Evolutionary conservation across 208 protist species (phyloP).

Genomic region (Leishmania guyanensis): DNA sequence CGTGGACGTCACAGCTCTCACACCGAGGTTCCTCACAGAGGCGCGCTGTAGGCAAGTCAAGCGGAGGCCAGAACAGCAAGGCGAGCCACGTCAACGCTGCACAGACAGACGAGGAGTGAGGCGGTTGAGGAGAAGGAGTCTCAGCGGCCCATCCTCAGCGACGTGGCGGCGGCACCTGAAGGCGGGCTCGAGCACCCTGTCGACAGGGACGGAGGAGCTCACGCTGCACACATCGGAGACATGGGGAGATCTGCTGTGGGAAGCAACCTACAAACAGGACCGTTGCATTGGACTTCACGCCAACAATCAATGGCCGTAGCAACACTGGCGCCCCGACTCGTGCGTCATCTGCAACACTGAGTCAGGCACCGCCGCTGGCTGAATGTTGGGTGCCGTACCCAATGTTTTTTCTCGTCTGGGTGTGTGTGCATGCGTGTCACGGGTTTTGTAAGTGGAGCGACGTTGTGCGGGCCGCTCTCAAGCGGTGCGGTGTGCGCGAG

Average conservation of each 20-base stretch:
- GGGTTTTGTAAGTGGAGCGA: not conserved
- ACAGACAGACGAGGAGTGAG: not conserved
- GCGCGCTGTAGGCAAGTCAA: not conserved
- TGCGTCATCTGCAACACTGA: not conserved
- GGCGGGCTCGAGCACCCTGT: no score
- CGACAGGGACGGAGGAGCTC: no score
- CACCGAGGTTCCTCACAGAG: not conserved
- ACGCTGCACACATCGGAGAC: no score
- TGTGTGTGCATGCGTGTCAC: not conserved
- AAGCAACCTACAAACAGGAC: not conserved
- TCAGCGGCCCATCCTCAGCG: not conserved
- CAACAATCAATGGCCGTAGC: not conserved
- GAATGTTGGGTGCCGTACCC: slow-evolving; percentile 7
- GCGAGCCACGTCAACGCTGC: not conserved
- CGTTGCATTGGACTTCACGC: not conserved
- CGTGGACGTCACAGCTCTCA: not conserved
- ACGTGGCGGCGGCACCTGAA: no score
- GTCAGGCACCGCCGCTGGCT: not conserved
- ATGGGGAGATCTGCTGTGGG: no score
- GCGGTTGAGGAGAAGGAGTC: not conserved
- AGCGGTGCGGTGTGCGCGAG: slow-evolving; percentile 5
- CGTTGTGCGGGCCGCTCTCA: not conserved
- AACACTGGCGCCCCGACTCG: not conserved
- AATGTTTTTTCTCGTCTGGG: slow-evolving; percentile 8
- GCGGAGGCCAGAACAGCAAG: not conserved